Evolutionary conservation across 2,329 filamentous ascomycete species (phyloP), one percentile per base, ranked within the genome.

Genomic region (Arthroderma uncinatum): DNA sequence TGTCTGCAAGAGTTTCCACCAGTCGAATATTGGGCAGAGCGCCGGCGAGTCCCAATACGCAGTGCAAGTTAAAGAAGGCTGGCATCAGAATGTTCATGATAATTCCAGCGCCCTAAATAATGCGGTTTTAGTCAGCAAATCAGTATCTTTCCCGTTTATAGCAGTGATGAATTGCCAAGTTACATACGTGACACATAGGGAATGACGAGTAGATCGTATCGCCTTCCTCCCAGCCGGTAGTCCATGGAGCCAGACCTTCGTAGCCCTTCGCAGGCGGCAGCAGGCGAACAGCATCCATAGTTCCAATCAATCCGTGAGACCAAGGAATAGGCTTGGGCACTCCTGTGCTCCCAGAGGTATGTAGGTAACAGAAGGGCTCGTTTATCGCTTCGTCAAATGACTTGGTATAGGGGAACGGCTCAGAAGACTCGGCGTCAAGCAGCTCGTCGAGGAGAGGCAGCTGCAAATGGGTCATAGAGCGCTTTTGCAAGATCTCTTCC

Each of bases 31-130:
- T 54, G 28, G 53, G 34, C 5, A 54, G 21, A 6, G 28, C 21
- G 16, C 53, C 53, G 10, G 34, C 53, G 4, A 33, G 53, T 5
- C 53, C 53, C 14, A 54, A 16, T 5, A 54, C 40, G 19, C 34
- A 42, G 23, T 42, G 34, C 21, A 42, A n/a, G 16, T 25, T 25
- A 25, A 42, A 42, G 5, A 54, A 39, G n/a, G 53, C 53, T 9
- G 34, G 34, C 34, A 54, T 54, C 16, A 54, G 19, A 8, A 54
- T 54, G 14, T 54, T 39, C 53, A 54, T 54, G 19, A 54, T 54
- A 28, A 54, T 42, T 4, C 53, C 53, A 25, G 53, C 53, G 14
- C 53, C 53, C 53, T 54, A n/a, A n/a, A n/a, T 42, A 9, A n/a
- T 23, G n/a, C 4, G 34, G 19, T 2, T 30, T 14, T 34, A 5